These are phyloP conservation scores for Suhomyces emberorum DNA, from an alignment of 805 yeast genomes.

Conservation along the genomic window DNA sequence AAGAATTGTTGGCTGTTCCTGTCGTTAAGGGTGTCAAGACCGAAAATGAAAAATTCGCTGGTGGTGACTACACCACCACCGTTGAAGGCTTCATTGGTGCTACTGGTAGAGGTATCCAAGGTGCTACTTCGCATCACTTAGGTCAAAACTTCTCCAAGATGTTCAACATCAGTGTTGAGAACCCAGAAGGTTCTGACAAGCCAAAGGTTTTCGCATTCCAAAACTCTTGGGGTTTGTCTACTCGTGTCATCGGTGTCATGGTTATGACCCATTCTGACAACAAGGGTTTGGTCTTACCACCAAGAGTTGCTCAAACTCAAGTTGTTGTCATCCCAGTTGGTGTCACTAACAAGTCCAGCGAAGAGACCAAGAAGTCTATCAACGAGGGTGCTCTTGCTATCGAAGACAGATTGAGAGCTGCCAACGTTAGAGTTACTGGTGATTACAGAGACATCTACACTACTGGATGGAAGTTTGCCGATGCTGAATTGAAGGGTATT, in stretches of 20 bases:
- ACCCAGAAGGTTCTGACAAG: constrained; percentile 86
- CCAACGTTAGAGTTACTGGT: constrained; percentile 72
- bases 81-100: constrained; percentile 96
- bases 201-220: constrained; percentile 89
- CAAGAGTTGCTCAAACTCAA: constrained; percentile 91
- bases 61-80: constrained; percentile 94
- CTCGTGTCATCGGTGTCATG: constrained; percentile 99
- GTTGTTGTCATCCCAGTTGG: constrained; percentile 95
- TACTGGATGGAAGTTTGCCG: constrained; percentile 98
- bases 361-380: constrained; percentile 69
- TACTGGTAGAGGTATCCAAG: constrained; percentile 99
- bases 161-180: constrained; percentile 94
- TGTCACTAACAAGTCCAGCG: constrained; percentile 78
- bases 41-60: constrained; percentile 97
- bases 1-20: constrained; percentile 94
- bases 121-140: constrained; percentile 96
- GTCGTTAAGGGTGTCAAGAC: constrained; percentile 94
- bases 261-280: constrained; percentile 98
- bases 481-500: constrained; percentile 93
- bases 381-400: constrained; percentile 66
- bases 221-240: constrained; percentile 98
- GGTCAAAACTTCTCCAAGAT: constrained; percentile 98
- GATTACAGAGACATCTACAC: constrained; percentile 94
- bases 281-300: constrained; percentile 97
- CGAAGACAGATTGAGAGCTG: constrained; percentile 55